Conservation (phyloP, 805 yeast species). For the Yarrowia porcina region DNA sequence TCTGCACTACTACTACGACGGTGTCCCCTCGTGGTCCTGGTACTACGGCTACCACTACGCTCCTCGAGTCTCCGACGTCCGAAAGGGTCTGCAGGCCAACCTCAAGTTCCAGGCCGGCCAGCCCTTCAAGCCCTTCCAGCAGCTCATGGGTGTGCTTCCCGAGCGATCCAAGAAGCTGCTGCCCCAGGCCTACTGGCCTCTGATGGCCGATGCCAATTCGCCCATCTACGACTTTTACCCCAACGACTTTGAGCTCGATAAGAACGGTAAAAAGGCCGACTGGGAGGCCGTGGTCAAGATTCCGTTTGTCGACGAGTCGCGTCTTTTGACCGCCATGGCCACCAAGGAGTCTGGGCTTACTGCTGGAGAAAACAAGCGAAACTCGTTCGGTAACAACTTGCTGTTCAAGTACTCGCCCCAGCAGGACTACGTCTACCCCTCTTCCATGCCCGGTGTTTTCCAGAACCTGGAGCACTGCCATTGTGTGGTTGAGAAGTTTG, state of each 20-base stretch:
- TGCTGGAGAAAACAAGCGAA: constrained; percentile 70
- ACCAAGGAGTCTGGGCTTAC: constrained; percentile 61
- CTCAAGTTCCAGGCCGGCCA: constrained; percentile 55
- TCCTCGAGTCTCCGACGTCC: constrained; percentile 87
- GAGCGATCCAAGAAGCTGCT: constrained; percentile 80
- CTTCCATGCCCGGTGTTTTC: constrained; percentile 76
- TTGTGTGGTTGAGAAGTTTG: constrained; percentile 62
- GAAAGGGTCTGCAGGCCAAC: constrained; percentile 57
- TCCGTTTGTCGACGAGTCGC: constrained; percentile 82
- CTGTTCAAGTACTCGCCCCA: constrained; percentile 75
- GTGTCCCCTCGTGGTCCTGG: constrained; percentile 97
- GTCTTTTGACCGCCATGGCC: constrained; percentile 68
- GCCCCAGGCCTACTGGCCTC: constrained; percentile 70
- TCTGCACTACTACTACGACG: constrained; percentile 80
- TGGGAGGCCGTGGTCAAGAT: constrained; percentile 98
- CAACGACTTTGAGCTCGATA: constrained; percentile 76
- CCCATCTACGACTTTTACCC: constrained; percentile 93
- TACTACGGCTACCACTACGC: constrained; percentile 85
- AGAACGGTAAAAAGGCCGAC: constrained; percentile 90
- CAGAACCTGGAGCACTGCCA: constrained; percentile 74
- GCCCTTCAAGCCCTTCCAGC: constrained; percentile 92
- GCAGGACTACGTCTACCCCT: constrained; percentile 57
- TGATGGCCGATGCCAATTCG: constrained; percentile 82
- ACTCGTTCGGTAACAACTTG: constrained; percentile 68
- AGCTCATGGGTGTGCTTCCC: constrained; percentile 95